A percentile compares a stretch with the other conserved stretches of the same genome.
These are phyloP conservation scores for Auricularia auricula-judae DNA, from an alignment of 768 basidiomycete genomes.

Conservation along the genomic window DNA sequence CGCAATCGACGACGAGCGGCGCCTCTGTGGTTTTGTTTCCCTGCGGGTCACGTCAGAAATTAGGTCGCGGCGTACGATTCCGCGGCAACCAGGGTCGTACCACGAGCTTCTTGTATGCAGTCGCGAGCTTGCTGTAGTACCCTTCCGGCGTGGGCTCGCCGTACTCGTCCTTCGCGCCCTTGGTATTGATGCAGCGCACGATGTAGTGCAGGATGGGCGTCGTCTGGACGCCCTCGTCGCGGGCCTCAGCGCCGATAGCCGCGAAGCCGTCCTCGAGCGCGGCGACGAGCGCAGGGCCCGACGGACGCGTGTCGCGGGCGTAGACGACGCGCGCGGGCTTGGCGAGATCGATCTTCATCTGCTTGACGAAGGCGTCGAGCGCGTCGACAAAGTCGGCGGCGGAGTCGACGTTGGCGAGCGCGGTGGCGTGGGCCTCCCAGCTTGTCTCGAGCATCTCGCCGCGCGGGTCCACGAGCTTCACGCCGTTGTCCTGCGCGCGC, in stretches of 20 bases:
- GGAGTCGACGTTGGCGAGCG: conserved; percentile 70
- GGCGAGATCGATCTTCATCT: conserved; percentile 62
- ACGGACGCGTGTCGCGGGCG: conserved; percentile 87
- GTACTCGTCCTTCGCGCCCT: conserved; percentile 64
- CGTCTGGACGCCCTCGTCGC: conserved; percentile 77
- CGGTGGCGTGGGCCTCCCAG: conserved; percentile 87
- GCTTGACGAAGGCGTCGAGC: conserved; percentile 50
- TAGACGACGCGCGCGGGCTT: conserved; percentile 79
- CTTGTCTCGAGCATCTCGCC: conserved; percentile 94
- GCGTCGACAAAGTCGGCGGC: conserved; percentile 61
- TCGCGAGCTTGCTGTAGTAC: conserved; percentile 72
- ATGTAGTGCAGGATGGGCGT: conserved; percentile 96
- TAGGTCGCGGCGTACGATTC: not conserved
- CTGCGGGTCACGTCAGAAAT: conserved; percentile 23
- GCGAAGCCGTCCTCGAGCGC: conserved; percentile 77
- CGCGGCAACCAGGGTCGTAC: conserved; percentile 35
- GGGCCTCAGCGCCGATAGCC: conserved; percentile 54
- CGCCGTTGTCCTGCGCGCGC: conserved; percentile 79
- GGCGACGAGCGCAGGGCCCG: conserved; percentile 61
- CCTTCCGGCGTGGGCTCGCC: conserved; percentile 74
- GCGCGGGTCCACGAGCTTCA: conserved; percentile 92
- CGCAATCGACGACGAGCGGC: conserved; percentile 83
- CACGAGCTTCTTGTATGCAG: conserved; percentile 76
- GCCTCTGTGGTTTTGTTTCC: conserved; percentile 43
- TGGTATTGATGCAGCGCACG: conserved; percentile 80